Evolutionary conservation across 2,329 filamentous ascomycete species (phyloP).

Genomic region (Periconia sp.): DNA sequence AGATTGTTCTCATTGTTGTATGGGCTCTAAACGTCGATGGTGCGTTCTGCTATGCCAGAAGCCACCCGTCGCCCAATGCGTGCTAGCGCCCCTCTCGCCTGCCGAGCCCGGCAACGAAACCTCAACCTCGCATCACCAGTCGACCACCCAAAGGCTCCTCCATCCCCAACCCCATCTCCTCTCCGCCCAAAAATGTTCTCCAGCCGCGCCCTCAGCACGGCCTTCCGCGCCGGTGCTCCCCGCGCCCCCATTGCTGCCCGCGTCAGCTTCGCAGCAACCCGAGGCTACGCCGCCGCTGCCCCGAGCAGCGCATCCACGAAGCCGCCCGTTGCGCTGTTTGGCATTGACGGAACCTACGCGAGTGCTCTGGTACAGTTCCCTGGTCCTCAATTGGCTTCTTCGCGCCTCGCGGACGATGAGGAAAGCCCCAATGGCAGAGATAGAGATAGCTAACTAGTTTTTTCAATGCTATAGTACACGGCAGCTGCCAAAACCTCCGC

Average conservation of each 20-base stretch:
- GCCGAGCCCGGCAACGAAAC: slow-evolving; percentile 31
- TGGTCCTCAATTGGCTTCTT: slow-evolving; percentile 22
- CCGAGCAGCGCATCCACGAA: slow-evolving; percentile 69
- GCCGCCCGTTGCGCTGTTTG: slow-evolving; percentile 90
- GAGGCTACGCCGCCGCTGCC: slow-evolving; percentile 71
- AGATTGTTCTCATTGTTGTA: too few relatives aligned
- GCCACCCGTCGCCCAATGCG: slow-evolving; percentile 16
- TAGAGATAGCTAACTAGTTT: slow-evolving; percentile 28
- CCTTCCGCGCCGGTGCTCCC: slow-evolving; percentile 61
- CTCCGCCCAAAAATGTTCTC: slow-evolving; percentile 61
- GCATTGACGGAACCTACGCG: slow-evolving; percentile 97
- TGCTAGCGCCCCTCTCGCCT: slow-evolving; percentile 17
- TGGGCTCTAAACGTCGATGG: too few relatives aligned
- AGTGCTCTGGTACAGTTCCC: slow-evolving; percentile 84
- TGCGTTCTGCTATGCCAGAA: too few relatives aligned
- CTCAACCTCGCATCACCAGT: slow-evolving; percentile 12
- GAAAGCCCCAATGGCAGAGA: slow-evolving; percentile 23
- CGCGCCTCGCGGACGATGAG: slow-evolving; percentile 25
- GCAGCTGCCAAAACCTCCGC: slow-evolving; percentile 86
- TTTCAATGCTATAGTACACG: slow-evolving; percentile 73
- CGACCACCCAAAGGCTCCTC: slow-evolving; percentile 18
- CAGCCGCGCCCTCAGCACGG: slow-evolving; percentile 62
- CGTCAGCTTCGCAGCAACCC: slow-evolving; percentile 67
- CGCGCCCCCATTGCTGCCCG: slow-evolving; percentile 66
- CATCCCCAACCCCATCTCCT: slow-evolving; percentile 38